A percentile compares a stretch with the other conserved stretches of the same genome.
Conservation (phyloP, 2,329 filamentous ascomycete species). For the Spiromastix sp. region DNA sequence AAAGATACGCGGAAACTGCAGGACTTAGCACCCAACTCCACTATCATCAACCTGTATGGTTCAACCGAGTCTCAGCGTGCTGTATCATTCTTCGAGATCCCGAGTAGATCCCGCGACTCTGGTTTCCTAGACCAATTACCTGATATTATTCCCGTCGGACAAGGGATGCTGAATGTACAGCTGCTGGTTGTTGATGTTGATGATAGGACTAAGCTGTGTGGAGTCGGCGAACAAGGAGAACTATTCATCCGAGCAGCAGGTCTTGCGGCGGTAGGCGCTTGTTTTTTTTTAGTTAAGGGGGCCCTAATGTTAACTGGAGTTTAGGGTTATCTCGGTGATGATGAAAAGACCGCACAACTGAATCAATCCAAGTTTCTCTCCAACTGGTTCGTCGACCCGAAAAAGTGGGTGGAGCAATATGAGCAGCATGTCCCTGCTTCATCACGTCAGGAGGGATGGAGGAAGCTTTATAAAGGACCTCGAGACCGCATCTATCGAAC, state of each 20-base stretch:
- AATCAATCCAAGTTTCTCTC: conserved; percentile 67
- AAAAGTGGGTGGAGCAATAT: conserved; percentile 58
- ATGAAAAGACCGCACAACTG: conserved; percentile 41
- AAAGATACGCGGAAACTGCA: conserved; percentile 71
- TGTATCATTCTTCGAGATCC: conserved; percentile 75
- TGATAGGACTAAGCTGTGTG: conserved; percentile 59
- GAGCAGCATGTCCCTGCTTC: conserved; percentile 39
- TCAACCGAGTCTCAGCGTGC: conserved; percentile 76
- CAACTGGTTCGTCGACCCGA: conserved; percentile 77
- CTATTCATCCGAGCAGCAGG: conserved; percentile 74
- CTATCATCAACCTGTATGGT: conserved; percentile 79
- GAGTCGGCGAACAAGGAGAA: conserved; percentile 72
- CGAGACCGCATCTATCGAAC: conserved; percentile 79
- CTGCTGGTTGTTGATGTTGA: conserved; percentile 69
- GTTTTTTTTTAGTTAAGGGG: no score
- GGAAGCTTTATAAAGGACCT: conserved; percentile 66
- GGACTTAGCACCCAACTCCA: conserved; percentile 60
- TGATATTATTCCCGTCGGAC: conserved; percentile 72
- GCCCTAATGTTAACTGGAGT: no score
- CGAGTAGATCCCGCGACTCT: conserved; percentile 52
- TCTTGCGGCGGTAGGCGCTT: no score
- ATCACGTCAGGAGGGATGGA: conserved; percentile 57
- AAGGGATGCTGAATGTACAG: conserved; percentile 83
- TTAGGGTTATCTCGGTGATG: conserved; percentile 62
- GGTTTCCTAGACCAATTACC: conserved; percentile 51